These are phyloP conservation scores for Phytophthora niederhauseri DNA, from an alignment of 352 stramenopile genomes.

Conservation along the genomic window DNA sequence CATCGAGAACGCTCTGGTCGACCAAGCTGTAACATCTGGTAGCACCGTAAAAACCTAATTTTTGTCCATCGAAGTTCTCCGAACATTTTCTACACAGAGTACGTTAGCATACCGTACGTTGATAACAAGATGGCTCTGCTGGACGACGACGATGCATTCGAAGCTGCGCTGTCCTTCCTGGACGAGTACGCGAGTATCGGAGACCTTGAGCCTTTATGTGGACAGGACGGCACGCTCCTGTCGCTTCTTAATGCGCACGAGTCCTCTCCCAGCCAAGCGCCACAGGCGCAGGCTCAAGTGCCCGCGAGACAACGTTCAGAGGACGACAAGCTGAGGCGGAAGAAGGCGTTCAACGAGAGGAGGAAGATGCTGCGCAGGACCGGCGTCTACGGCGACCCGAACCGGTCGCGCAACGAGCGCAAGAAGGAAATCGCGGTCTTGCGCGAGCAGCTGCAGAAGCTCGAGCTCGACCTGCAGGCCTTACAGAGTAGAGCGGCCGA, in stretches of 20 bases:
- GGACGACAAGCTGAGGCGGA: background rate
- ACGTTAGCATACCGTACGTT: background rate
- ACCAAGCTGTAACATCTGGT: background rate
- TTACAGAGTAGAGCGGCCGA: background rate
- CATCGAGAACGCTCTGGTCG: slow-evolving; percentile 28
- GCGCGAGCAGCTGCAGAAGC: slow-evolving; percentile 2
- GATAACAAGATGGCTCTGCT: background rate
- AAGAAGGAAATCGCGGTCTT: slow-evolving; percentile 3
- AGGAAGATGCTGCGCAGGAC: slow-evolving; percentile 3
- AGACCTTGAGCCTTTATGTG: background rate
- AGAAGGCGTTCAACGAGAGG: background rate
- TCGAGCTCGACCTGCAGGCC: background rate
- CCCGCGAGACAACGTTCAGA: background rate
- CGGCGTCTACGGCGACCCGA: slow-evolving; percentile 4
- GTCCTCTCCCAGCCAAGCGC: background rate
- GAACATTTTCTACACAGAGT: too few relatives aligned
- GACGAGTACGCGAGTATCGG: slow-evolving; percentile 2
- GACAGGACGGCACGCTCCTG: too few relatives aligned
- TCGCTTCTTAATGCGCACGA: background rate
- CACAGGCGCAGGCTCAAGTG: background rate
- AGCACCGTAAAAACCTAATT: slow-evolving; percentile 8
- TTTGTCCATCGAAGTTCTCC: background rate
- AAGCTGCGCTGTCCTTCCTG: slow-evolving; percentile 18
- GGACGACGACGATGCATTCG: slow-evolving; percentile 16
- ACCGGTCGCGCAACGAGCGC: slow-evolving; percentile 2